Evolutionary conservation across 2,329 filamentous ascomycete genomes (phyloP).

Genomic region (Leptographium flavum): DNA sequence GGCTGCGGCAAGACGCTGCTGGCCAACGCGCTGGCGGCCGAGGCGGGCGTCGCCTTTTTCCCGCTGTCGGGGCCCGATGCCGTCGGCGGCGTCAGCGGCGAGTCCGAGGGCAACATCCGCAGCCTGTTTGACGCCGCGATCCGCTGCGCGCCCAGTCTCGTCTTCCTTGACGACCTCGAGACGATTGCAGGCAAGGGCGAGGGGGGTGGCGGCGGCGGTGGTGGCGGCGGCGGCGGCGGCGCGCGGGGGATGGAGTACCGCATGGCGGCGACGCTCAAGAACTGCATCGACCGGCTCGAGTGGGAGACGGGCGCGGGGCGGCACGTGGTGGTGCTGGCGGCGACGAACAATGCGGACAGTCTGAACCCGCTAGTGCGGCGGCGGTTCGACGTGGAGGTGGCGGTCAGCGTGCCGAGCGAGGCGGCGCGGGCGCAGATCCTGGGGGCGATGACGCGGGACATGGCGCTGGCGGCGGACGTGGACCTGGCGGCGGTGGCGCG

Average conservation of each 20-base stretch:
- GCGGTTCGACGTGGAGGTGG: constrained; percentile 71
- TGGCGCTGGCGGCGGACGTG: constrained; percentile 52
- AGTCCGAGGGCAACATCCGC: constrained; percentile 74
- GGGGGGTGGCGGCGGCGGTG: constrained; percentile 55
- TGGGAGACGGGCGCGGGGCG: constrained; percentile 43
- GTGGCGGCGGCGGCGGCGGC: constrained; percentile 58
- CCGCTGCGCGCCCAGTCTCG: constrained; percentile 68
- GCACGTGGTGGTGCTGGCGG: constrained; percentile 74
- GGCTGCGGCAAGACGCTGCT: constrained; percentile 81
- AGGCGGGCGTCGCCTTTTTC: constrained; percentile 63
- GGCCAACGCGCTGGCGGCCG: constrained; percentile 64
- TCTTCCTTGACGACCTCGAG: constrained; percentile 90
- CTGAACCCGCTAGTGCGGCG: constrained; percentile 64
- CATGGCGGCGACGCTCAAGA: constrained; percentile 68
- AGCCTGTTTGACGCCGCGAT: constrained; percentile 83
- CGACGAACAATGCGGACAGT: constrained; percentile 77
- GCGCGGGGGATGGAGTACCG: constrained; percentile 73
- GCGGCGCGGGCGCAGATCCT: constrained; percentile 65
- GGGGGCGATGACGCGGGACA: constrained; percentile 52
- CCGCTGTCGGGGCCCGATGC: constrained; percentile 70
- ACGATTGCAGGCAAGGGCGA: constrained; percentile 79
- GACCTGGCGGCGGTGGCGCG: constrained; percentile 64
- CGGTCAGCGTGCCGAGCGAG: constrained; percentile 76
- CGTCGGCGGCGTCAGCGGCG: constrained; percentile 76
- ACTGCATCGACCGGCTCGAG: constrained; percentile 74